These are phyloP conservation scores for Cucurbitaria berberidis DNA, from an alignment of 2,329 filamentous ascomycete genomes.

Conservation along the genomic window DNA sequence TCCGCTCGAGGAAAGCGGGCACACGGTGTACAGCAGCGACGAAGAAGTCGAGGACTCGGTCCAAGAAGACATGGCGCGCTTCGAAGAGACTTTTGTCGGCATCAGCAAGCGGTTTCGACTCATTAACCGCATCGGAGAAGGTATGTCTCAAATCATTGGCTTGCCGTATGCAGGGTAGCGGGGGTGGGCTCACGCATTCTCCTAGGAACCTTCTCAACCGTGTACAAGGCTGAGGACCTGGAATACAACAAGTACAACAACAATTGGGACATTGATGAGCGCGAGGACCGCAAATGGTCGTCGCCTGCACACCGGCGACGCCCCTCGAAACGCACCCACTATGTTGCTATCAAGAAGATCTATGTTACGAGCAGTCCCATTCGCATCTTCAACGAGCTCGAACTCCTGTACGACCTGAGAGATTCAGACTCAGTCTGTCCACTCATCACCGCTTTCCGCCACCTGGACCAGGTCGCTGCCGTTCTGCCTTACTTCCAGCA, in stretches of 20 bases:
- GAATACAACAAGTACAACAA: slow-evolving; percentile 84
- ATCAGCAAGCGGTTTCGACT: slow-evolving; percentile 85
- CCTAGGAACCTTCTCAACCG: slow-evolving; percentile 93
- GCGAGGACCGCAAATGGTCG: slow-evolving; percentile 69
- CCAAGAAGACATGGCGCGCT: slow-evolving; percentile 83
- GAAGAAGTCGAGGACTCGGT: slow-evolving; percentile 73
- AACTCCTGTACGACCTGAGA: slow-evolving; percentile 85
- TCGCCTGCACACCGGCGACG: slow-evolving; percentile 68
- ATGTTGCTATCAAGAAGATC: slow-evolving; percentile 98
- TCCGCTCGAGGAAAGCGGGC: slow-evolving; percentile 58
- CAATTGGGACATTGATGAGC: slow-evolving; percentile 78
- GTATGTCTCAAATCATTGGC: slow-evolving; percentile 55
- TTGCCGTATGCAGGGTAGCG: slow-evolving; percentile 33
- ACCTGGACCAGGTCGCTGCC: slow-evolving; percentile 92
- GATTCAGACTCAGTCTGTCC: slow-evolving; percentile 87
- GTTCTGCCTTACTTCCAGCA: slow-evolving; percentile 96
- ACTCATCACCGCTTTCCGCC: slow-evolving; percentile 94
- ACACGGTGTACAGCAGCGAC: slow-evolving; percentile 52
- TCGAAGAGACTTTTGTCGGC: slow-evolving; percentile 81
- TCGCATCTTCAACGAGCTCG: slow-evolving; percentile 94
- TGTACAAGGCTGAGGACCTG: slow-evolving; percentile 97
- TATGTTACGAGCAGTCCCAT: slow-evolving; percentile 96
- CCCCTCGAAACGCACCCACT: slow-evolving; percentile 65
- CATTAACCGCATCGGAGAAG: slow-evolving; percentile 97
- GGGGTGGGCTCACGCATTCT: slow-evolving; percentile 31